Conservation (phyloP, 352 stramenopile genomes). For the Blastocystis sp. region DNA sequence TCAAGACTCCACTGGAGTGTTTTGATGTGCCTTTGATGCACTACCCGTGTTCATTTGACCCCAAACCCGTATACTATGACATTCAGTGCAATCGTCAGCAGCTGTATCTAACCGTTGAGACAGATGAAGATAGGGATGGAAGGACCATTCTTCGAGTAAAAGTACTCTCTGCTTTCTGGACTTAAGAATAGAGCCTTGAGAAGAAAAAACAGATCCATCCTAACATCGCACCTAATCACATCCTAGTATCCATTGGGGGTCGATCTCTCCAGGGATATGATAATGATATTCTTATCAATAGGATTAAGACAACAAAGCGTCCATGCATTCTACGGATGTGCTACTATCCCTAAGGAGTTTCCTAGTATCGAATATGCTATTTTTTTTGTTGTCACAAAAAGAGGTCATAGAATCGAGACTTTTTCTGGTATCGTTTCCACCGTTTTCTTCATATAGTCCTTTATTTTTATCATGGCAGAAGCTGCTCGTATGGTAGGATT, state of each 20-base stretch:
- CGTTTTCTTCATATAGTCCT: background rate
- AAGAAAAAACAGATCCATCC: conserved; percentile 7
- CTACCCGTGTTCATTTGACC: background rate
- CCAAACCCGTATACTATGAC: background rate
- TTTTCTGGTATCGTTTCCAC: background rate
- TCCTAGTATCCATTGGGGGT: background rate
- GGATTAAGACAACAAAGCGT: background rate
- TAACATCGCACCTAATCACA: background rate
- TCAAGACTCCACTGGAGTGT: background rate
- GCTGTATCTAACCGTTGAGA: background rate
- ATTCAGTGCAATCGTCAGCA: background rate
- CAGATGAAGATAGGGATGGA: background rate
- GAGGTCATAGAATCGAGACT: too few species aligned
- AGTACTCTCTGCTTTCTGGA: background rate
- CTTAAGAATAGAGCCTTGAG: background rate
- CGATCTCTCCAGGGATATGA: background rate
- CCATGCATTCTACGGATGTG: conserved; percentile 6
- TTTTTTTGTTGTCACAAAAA: too few species aligned
- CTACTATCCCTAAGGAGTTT: background rate
- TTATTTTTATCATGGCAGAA: background rate
- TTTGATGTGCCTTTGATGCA: background rate
- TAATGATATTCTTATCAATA: background rate
- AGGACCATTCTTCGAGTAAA: background rate
- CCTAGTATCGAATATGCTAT: background rate
- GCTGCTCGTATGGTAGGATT: too few species aligned